Conservation (phyloP, 78 protist species). For the Dictyostelium purpureum region DNA sequence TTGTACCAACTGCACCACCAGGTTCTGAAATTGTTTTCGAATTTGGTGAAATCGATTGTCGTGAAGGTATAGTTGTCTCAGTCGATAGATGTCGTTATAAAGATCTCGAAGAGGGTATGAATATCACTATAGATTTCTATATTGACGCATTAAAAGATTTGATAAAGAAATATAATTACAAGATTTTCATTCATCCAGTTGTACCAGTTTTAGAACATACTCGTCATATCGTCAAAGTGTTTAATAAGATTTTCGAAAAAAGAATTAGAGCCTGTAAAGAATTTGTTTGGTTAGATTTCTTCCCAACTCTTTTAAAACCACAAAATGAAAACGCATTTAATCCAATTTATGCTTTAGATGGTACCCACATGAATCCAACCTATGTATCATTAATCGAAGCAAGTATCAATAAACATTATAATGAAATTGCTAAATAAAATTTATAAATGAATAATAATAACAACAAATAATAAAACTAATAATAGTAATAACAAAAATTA, state of each 20-base stretch:
- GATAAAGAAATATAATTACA: neutral
- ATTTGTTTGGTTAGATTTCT: constrained; percentile 87
- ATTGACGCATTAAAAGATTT: constrained; percentile 63
- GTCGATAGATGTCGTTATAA: constrained; percentile 88
- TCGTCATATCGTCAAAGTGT: constrained; percentile 15
- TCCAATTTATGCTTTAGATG: constrained; percentile 81
- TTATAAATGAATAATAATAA: too few relatives aligned
- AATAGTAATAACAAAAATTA: too few relatives aligned
- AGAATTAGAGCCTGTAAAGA: neutral
- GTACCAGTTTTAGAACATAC: constrained; percentile 93
- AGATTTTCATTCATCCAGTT: constrained; percentile 90
- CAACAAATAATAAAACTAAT: too few relatives aligned
- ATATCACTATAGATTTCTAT: constrained; percentile 79
- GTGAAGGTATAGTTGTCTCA: constrained; percentile 92
- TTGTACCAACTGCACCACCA: constrained; percentile 52
- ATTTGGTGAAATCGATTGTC: constrained; percentile 97
- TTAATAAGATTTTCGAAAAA: constrained; percentile 37
- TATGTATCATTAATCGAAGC: constrained; percentile 49
- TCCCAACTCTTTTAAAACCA: constrained; percentile 33
- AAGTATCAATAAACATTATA: constrained; percentile 48
- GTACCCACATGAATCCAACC: constrained; percentile 89
- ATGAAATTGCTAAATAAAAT: neutral
- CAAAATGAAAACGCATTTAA: constrained; percentile 62
- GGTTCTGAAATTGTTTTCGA: constrained; percentile 76
- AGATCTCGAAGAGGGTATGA: constrained; percentile 83